These are phyloP conservation scores for Penicillium sp. DNA, from an alignment of 2,329 filamentous ascomycete species.

Conservation along the genomic window DNA sequence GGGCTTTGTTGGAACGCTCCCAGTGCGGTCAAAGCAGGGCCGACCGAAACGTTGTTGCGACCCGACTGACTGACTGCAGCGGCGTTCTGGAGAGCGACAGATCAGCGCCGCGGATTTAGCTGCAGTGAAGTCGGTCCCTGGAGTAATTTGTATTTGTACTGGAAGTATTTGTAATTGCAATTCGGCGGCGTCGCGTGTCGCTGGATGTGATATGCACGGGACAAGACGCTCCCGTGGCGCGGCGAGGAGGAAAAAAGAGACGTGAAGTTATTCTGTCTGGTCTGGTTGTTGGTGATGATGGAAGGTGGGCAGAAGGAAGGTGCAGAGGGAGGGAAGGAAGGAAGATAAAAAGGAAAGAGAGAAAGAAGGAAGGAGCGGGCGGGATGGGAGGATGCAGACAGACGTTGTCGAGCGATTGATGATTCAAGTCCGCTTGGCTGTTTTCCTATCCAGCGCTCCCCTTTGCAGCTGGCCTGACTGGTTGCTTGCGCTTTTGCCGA, in stretches of 20 bases:
- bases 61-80: constrained; percentile 3
- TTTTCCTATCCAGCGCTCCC: constrained; percentile 11
- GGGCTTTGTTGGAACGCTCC: background rate
- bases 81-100: background rate
- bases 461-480: too few relatives aligned
- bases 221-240: background rate
- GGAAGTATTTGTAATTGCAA: background rate
- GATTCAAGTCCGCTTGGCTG: constrained; percentile 3
- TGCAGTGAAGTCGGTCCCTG: background rate
- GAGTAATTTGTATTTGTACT: too few relatives aligned
- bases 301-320: constrained; percentile 4
- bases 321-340: constrained; percentile 5
- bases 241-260: background rate
- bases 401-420: background rate
- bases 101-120: background rate
- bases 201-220: background rate
- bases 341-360: constrained; percentile 13
- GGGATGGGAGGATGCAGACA: background rate
- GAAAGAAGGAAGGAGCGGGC: constrained; percentile 10
- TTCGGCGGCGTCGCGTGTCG: background rate
- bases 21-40: constrained; percentile 4
- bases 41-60: constrained; percentile 10
- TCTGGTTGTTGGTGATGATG: constrained; percentile 10
- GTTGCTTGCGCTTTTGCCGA: too few relatives aligned
- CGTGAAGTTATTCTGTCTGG: background rate